Conservation (phyloP, 805 yeast genomes). For the Ogataea polymorpha region DNA sequence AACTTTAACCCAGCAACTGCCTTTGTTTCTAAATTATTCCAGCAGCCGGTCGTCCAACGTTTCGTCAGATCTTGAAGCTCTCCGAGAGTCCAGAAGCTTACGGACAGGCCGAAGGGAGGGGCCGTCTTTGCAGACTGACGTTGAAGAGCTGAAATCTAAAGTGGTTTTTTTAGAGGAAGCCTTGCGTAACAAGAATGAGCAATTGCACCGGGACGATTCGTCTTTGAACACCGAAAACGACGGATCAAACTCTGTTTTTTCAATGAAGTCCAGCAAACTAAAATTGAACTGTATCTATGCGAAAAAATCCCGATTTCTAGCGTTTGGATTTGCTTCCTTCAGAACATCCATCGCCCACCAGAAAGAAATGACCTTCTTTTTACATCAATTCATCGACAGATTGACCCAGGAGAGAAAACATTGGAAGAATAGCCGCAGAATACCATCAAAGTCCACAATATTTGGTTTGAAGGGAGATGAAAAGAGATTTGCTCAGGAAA, state of each 20-base stretch:
- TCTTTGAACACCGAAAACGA: background rate
- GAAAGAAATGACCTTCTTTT: background rate
- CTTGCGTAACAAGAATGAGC: background rate
- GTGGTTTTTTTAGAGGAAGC: conserved; percentile 11
- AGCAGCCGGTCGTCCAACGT: background rate
- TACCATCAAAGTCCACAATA: background rate
- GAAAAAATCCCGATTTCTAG: conserved; percentile 13
- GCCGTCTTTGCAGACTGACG: conserved; percentile 9
- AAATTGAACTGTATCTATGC: conserved; percentile 10
- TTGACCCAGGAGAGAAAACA: conserved; percentile 11
- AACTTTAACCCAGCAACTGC: background rate
- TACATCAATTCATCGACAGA: background rate
- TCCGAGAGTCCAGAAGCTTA: background rate
- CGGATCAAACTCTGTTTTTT: conserved; percentile 4
- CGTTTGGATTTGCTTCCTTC: conserved; percentile 15
- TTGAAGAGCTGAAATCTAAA: conserved; percentile 12
- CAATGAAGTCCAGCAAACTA: conserved; percentile 7
- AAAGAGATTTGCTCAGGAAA: conserved; percentile 4
- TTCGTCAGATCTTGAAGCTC: background rate
- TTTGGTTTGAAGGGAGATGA: conserved; percentile 1
- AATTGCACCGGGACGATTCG: no score
- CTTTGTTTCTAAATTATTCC: background rate
- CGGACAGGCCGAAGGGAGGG: no score
- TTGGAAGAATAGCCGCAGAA: conserved; percentile 17
- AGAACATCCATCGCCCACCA: conserved; percentile 11